Base-by-base conservation (phyloP, 1,284 basidiomycete species). In the Rhodotorula mucilaginosa region DNA sequence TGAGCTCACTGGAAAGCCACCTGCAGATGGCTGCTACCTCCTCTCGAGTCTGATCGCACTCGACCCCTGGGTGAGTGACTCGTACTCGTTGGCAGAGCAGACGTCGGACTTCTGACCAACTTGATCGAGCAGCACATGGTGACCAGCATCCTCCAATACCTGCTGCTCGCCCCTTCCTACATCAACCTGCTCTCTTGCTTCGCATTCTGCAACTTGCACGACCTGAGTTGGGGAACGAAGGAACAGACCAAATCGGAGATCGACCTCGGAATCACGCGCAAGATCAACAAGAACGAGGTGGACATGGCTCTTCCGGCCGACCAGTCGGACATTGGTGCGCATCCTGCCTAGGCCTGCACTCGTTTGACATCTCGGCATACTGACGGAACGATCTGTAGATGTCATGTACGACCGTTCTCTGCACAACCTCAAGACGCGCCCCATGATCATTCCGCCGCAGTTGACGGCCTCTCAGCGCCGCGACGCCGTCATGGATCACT, bases 401-500 rank as follows among this genome's bases (percentile, higher is more conserved):
- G 87, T 86, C 57, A 88, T 92, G 31, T 99, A 98, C 80, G 90
- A 94, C 80, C 91, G 95, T 76, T 89, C 94, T 0, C 84, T 97
- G 54, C 85, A 88, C 70, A 93, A 93, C 79, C 84, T 98, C 57
- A 87, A 88, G 64, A 87, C 89, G 49, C 84, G 88, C 39, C 90
- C 74, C 0, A 81, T 81, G 77, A 76, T 82, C 64, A 76, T 82
- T 58, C 76, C 80, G 26, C 79, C 80, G 51, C 76, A 79, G 18
- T 77, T 78, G 16, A 74, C 69, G 56, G 65, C 72, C 58, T 79
- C 80, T 39, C 79, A 81, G 67, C 80, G 81, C 65, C 74, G 59
- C 65, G 51, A 79, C 77, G 77, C 79, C 74, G 73, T 70, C 0
- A 44, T 58, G 46, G 81, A 83, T 68, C 82, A 81, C 74, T 83